These are phyloP conservation scores for Holtermannia corniformis DNA, from an alignment of 768 basidiomycete genomes.

Conservation along the genomic window DNA sequence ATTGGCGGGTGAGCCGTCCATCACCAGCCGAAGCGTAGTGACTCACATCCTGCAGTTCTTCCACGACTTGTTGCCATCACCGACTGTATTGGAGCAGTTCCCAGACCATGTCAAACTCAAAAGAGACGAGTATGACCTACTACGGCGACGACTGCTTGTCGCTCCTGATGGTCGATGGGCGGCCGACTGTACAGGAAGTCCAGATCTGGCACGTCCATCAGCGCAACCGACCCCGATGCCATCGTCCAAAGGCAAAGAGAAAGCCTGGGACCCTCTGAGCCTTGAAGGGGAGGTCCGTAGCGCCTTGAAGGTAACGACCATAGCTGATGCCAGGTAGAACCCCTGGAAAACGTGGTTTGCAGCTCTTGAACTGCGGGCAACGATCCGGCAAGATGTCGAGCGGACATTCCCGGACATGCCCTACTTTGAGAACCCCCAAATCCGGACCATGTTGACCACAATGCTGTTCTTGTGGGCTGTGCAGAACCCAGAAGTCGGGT, in stretches of 20 bases:
- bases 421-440: constrained; percentile 69
- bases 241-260: constrained; percentile 7
- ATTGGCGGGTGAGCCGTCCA: constrained; percentile 33
- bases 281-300: constrained; percentile 21
- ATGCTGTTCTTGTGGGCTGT: constrained; percentile 77
- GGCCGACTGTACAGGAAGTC: constrained; percentile 29
- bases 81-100: constrained; percentile 27
- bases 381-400: constrained; percentile 88
- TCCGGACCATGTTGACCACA: constrained; percentile 72
- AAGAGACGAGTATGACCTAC: constrained; percentile 18
- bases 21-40: neutral
- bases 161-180: constrained; percentile 41
- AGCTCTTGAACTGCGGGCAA: constrained; percentile 76
- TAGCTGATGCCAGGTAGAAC: constrained; percentile 49
- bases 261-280: constrained; percentile 40
- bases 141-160: constrained; percentile 30
- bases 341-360: constrained; percentile 95
- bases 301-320: neutral
- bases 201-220: constrained; percentile 1
- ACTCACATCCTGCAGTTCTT: constrained; percentile 17
- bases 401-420: constrained; percentile 96
- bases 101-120: constrained; percentile 6
- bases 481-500: constrained; percentile 72
- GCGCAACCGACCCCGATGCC: neutral
- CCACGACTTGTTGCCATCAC: constrained; percentile 26